These are phyloP conservation scores for Teratosphaeria destructans DNA, from an alignment of 2,329 filamentous ascomycete genomes.

Conservation along the genomic window DNA sequence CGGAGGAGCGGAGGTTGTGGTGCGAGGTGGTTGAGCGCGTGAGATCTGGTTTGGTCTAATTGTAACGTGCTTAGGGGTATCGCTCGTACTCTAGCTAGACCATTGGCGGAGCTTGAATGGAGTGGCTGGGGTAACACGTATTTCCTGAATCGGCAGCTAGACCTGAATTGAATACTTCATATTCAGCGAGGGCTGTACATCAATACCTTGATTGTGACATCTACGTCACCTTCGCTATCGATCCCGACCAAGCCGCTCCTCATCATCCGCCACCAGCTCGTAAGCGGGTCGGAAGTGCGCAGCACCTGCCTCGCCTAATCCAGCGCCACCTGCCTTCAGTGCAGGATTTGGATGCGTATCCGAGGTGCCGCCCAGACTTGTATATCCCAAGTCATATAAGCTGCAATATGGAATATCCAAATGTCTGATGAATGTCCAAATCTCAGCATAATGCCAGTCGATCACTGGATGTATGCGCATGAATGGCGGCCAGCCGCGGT, in stretches of 20 bases:
- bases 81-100: not conserved
- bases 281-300: conserved; percentile 62
- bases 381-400: conserved; percentile 83
- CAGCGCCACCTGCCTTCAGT: conserved; percentile 35
- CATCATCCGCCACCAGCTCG: conserved; percentile 61
- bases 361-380: conserved; percentile 77
- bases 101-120: not conserved
- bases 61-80: not conserved
- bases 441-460: conserved; percentile 93
- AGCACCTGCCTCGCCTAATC: conserved; percentile 22
- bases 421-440: conserved; percentile 80
- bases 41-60: not conserved
- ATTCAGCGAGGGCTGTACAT: not conserved
- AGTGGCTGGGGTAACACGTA: not conserved
- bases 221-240: conserved; percentile 2
- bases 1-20: not conserved
- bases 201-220: not conserved
- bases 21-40: not conserved
- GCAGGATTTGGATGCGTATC: conserved; percentile 86
- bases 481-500: conserved; percentile 80
- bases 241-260: conserved; percentile 65
- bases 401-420: conserved; percentile 73
- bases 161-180: not conserved
- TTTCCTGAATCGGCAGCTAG: not conserved
- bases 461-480: conserved; percentile 93